Evolutionary conservation across 169 alveolate species (phyloP).

Genomic region (Plasmodium malariae): DNA sequence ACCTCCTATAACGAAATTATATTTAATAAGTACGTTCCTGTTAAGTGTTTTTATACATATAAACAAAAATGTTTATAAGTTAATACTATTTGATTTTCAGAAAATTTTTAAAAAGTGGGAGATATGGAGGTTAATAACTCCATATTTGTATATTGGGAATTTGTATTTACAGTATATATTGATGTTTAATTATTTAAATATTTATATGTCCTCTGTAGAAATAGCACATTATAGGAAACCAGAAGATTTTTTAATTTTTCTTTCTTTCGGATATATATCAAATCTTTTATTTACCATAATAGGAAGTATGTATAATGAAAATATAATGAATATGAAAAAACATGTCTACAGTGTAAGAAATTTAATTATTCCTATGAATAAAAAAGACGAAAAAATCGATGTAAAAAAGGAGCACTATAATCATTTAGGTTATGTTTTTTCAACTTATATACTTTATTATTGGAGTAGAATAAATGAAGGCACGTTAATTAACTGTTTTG

Average conservation of each 20-base stretch:
- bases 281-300: constrained; percentile 76
- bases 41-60: constrained; percentile 58
- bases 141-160: constrained; percentile 84
- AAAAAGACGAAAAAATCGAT: constrained; percentile 4
- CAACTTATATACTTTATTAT: constrained; percentile 82
- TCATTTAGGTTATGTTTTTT: constrained; percentile 82
- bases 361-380: not conserved
- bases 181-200: constrained; percentile 79
- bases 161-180: constrained; percentile 82
- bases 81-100: constrained; percentile 77
- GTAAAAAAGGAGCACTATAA: constrained; percentile 52
- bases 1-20: constrained; percentile 71
- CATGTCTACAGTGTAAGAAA: constrained; percentile 23
- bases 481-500: constrained; percentile 82
- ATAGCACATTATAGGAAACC: constrained; percentile 81
- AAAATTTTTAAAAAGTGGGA: constrained; percentile 78
- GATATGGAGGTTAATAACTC: constrained; percentile 84
- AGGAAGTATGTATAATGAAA: constrained; percentile 76
- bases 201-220: constrained; percentile 85
- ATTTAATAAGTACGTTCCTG: constrained; percentile 36
- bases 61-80: constrained; percentile 66
- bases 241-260: constrained; percentile 82
- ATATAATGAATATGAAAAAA: constrained; percentile 28
- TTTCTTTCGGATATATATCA: constrained; percentile 79
- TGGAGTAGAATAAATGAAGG: constrained; percentile 88